Percentiles rank a stretch among this genome's conserved stretches.
These are phyloP conservation scores for Sugiyamaella marilandica DNA, from an alignment of 805 yeast genomes.

Conservation along the genomic window DNA sequence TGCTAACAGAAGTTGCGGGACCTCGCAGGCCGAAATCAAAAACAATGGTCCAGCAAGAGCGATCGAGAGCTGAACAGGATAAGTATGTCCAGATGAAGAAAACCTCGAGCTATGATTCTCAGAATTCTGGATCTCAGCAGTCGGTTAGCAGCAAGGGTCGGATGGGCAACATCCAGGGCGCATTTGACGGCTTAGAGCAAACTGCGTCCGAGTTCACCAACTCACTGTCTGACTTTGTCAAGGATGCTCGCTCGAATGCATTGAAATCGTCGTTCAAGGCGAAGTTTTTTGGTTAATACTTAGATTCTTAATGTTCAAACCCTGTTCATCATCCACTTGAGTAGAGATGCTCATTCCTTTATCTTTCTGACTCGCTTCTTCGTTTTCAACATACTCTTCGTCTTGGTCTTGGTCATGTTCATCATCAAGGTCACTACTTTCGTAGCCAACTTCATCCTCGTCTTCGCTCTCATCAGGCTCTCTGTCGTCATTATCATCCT, in stretches of 20 bases:
- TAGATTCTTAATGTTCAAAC: background rate
- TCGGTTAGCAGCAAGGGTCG: slow-evolving; percentile 25
- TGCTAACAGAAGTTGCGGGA: slow-evolving; percentile 51
- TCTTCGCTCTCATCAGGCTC: slow-evolving; percentile 1
- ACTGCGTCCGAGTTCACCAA: slow-evolving; percentile 42
- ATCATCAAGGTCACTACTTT: slow-evolving; percentile 8
- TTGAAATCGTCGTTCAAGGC: slow-evolving; percentile 21
- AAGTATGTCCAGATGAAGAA: slow-evolving; percentile 9
- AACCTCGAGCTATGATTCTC: background rate
- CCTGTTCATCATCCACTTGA: background rate
- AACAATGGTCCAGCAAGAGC: slow-evolving; percentile 30
- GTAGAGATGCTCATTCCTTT: too few species aligned
- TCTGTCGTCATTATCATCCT: slow-evolving; percentile 2
- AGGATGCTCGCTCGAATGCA: slow-evolving; percentile 24
- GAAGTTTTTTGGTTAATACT: slow-evolving; percentile 18
- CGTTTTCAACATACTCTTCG: slow-evolving; percentile 2
- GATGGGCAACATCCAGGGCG: slow-evolving; percentile 39
- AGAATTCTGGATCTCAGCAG: background rate
- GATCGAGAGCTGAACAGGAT: slow-evolving; percentile 23
- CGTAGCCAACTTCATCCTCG: slow-evolving; percentile 2
- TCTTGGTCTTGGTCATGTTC: slow-evolving; percentile 9
- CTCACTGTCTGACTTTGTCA: slow-evolving; percentile 34
- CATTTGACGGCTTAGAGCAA: slow-evolving; percentile 43
- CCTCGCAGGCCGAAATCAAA: slow-evolving; percentile 60
- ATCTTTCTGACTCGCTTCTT: background rate